Base-by-base conservation (phyloP, 148 eudicot species). In the Rhododendron ferrugineum region DNA sequence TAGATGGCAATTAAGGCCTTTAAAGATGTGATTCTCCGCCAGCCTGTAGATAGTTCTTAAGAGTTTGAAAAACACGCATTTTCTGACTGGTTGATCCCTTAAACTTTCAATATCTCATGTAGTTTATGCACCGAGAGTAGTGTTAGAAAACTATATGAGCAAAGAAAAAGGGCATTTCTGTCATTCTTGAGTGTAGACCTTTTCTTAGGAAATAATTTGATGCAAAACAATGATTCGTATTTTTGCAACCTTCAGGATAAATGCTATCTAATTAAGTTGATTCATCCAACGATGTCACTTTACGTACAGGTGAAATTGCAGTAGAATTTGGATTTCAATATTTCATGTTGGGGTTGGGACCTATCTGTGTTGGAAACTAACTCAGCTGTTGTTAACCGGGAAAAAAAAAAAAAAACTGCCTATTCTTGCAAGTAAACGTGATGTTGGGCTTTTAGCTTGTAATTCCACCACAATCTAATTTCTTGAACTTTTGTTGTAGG, bases 401-500 rank as follows among this genome's bases (percentile, higher is more conserved):
- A 0, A 30, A 3, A 70, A 11, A 6, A 46, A 6, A 32, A 4
- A 20, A 10, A 83, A n/a, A 22, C 5, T 70, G 10, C 52, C 28
- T 37, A 40, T 34, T 70, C 49, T 46, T 83, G 20, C 22, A 13
- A 7, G 64, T 47, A 73, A 66, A 47, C 16, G 11, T 49, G 32
- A 6, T 44, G 62, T 58, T 72, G 11, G 36, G 36, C 23, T 84
- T 84, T 20, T 74, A 64, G 49, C 34, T n/a, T 83, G 28, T 47
- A 82, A 16, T 74, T 82, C 47, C 79, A 74, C 74, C 49, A 34
- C 72, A 62, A 81, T 30, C 86, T 82, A 81, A 82, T 52, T 20
- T 36, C 60, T 34, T 68, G 75, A 86, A 34, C 10, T 86, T 36
- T 44, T 79, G 32, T 82, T 90, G 80, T 86, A 97, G 99, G 99